These are phyloP conservation scores for Rhodotorula taiwanensis DNA, from an alignment of 768 basidiomycete species.

Conservation along the genomic window DNA sequence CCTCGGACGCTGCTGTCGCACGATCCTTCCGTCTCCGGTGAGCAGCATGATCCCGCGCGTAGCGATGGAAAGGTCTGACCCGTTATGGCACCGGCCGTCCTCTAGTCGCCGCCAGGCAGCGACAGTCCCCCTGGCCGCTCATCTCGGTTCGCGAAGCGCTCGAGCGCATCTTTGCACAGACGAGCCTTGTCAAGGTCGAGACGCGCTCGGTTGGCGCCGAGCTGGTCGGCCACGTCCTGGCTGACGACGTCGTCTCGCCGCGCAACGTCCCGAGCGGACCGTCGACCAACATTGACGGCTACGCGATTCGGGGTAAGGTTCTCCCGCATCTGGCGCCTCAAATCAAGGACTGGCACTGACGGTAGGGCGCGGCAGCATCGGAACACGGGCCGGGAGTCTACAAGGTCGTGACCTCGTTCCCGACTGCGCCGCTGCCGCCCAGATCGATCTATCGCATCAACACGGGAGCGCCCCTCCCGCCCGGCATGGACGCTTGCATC, in stretches of 20 bases:
- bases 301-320: conserved; percentile 65
- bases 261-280: conserved; percentile 58
- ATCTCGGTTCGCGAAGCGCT: conserved; percentile 63
- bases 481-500: conserved; percentile 68
- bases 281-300: conserved; percentile 83
- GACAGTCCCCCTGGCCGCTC: conserved; percentile 69
- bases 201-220: conserved; percentile 46
- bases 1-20: conserved; percentile 60
- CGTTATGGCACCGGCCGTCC: not conserved
- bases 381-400: conserved; percentile 20
- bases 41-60: conserved; percentile 41
- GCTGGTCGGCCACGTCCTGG: conserved; percentile 65
- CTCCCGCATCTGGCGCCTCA: not conserved
- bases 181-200: conserved; percentile 24
- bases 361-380: too few relatives aligned
- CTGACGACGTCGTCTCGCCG: conserved; percentile 64
- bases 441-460: conserved; percentile 66
- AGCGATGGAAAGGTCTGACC: not conserved
- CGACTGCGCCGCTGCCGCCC: conserved; percentile 46
- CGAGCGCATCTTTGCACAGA: conserved; percentile 52
- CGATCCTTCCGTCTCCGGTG: conserved; percentile 54
- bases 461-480: conserved; percentile 74
- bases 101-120: conserved; percentile 58
- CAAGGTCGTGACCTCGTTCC: conserved; percentile 27
- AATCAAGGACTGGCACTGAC: not conserved